Base-by-base conservation (phyloP, 257 asterid genomes). In the Apocynum venetum region DNA sequence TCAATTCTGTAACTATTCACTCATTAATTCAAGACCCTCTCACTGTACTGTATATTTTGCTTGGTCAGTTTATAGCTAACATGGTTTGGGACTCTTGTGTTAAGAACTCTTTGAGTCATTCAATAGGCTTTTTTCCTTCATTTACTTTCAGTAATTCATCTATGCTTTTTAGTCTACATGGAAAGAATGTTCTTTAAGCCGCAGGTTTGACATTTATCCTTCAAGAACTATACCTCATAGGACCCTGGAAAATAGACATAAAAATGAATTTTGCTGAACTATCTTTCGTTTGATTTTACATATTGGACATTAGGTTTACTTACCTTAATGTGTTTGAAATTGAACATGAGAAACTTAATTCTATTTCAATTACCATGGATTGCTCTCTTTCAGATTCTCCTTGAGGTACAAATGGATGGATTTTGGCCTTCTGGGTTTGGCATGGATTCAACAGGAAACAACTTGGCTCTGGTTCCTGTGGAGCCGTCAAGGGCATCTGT, bases 391-490 rank as follows among this genome's bases (percentile, higher is more conserved):
- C 83, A 95, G 99, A 89, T 96, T 85, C 97, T 96, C 81, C 91
- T 96, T 78, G 98, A 96, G 89, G 89, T 86, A 81, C 86, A 87
- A 73, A 72, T 46, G 79, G 88, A 90, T 87, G 90, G 84, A 66
- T 84, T 80, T 60, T 79, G 82, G 83, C 76, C 77, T 55, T 73
- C 86, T 56, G 78, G 82, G 63, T 77, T 65, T 85, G 90, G 85
- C 78, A 83, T 78, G 87, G 98, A 93, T 81, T 93, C 96, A 52
- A 90, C 97, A 5, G 99, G 98, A 71, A 90, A 93, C 78, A 89
- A 90, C 82, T 70, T 96, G 82, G 96, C 97, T 15, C 72, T 93
- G 84, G 97, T 96, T 71, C 88, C 98, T 8, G 89, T 89, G 44
- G 99, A 96, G 80, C 97, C 97, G 64, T 35, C 73, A 76, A 89